These are phyloP conservation scores for Carex sylvatica DNA, from an alignment of 202 grass and related monocot species.

Conservation along the genomic window DNA sequence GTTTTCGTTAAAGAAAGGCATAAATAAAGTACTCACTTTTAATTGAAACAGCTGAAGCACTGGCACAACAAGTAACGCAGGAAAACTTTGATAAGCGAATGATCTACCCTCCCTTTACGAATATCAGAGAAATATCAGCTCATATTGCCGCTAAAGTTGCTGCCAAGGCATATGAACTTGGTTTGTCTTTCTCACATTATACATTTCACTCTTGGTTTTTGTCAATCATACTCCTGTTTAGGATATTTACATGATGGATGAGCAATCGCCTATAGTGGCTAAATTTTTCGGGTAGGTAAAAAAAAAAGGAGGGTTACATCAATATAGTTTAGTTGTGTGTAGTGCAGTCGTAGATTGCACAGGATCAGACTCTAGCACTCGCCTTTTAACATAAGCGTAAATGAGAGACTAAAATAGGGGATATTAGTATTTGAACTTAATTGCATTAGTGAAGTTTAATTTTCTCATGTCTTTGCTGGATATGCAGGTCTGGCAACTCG, in stretches of 20 bases:
- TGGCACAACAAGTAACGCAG: constrained; percentile 59
- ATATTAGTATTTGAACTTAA: background rate
- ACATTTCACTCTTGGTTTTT: no score
- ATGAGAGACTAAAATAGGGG: no score
- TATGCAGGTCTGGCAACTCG: constrained; percentile 63
- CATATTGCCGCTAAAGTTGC: constrained; percentile 58
- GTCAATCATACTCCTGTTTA: no score
- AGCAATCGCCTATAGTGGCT: background rate
- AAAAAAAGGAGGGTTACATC: background rate
- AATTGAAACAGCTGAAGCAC: constrained; percentile 53
- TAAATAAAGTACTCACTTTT: constrained; percentile 3
- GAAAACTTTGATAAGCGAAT: constrained; percentile 78
- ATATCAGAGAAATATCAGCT: constrained; percentile 85
- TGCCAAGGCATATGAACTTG: constrained; percentile 75
- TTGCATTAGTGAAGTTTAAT: background rate
- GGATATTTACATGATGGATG: background rate
- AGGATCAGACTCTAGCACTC: no score
- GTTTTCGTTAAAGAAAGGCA: background rate
- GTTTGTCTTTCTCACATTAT: constrained; percentile 17
- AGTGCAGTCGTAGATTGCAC: background rate
- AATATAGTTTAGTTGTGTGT: background rate
- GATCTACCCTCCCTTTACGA: constrained; percentile 77
- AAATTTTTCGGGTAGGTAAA: background rate
- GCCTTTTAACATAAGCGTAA: background rate
- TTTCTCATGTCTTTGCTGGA: background rate